These are phyloP conservation scores for Rhizopogon sp. DNA, from an alignment of 768 basidiomycete genomes.

Conservation along the genomic window DNA sequence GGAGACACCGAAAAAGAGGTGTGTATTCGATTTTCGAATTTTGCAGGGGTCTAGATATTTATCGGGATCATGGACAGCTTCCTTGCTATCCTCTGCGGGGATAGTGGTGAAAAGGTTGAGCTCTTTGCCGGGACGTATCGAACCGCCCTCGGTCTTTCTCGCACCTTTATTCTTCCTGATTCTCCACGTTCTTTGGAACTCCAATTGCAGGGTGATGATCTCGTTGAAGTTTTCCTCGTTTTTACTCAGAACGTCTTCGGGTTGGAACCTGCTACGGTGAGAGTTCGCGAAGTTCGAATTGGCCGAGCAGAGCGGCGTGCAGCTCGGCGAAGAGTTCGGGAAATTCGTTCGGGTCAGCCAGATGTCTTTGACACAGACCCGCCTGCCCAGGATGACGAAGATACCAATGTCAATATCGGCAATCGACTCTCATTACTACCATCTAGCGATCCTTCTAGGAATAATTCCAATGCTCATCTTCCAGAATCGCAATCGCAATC, in stretches of 20 bases:
- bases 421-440: slow-evolving; percentile 52
- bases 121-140: slow-evolving; percentile 88
- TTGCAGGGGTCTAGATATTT: not conserved
- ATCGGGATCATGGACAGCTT: slow-evolving; percentile 46
- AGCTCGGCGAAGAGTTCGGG: slow-evolving; percentile 74
- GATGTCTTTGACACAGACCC: slow-evolving; percentile 39
- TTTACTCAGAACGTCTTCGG: slow-evolving; percentile 92
- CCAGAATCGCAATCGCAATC: slow-evolving; percentile 9
- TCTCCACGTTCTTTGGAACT: slow-evolving; percentile 84
- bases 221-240: slow-evolving; percentile 88
- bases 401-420: slow-evolving; percentile 55
- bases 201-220: slow-evolving; percentile 86
- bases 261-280: slow-evolving; percentile 86
- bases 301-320: slow-evolving; percentile 85
- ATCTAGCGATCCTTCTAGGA: slow-evolving; percentile 29
- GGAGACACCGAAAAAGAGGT: slow-evolving; percentile 89
- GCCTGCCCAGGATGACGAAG: slow-evolving; percentile 42
- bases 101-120: slow-evolving; percentile 90
- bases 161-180: slow-evolving; percentile 90
- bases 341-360: slow-evolving; percentile 50
- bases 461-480: slow-evolving; percentile 22
- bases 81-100: slow-evolving; percentile 88
- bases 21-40: slow-evolving; percentile 6
- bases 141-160: slow-evolving; percentile 85
- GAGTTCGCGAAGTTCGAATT: slow-evolving; percentile 90